These are phyloP conservation scores for Volvariella volvacea DNA, from an alignment of 1,284 basidiomycete genomes.

Conservation along the genomic window DNA sequence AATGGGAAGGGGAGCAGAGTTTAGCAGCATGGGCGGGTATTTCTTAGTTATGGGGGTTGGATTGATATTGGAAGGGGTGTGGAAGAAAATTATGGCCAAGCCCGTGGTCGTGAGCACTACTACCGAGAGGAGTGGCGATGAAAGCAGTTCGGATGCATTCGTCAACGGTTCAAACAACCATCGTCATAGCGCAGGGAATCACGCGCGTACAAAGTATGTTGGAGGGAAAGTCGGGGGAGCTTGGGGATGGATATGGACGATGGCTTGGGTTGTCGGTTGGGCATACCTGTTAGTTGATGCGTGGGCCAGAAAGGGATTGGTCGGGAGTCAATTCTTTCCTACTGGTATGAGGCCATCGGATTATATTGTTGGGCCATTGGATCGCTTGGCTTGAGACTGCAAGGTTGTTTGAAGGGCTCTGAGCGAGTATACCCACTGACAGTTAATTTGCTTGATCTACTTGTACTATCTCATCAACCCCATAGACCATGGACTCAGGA, in stretches of 20 bases:
- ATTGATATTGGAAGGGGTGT: slow-evolving; percentile 39
- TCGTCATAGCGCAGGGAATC: no score
- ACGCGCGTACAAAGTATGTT: slow-evolving; percentile 17
- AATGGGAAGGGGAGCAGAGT: slow-evolving; percentile 47
- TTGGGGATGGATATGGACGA: slow-evolving; percentile 43
- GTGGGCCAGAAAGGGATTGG: slow-evolving; percentile 42
- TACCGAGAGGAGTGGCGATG: no score
- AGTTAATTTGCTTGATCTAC: no score
- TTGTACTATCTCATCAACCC: no score
- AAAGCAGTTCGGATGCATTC: no score
- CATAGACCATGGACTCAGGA: no score
- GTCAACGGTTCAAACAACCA: no score
- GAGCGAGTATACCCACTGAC: no score
- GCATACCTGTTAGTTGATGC: slow-evolving; percentile 42
- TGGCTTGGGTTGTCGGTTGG: slow-evolving; percentile 37
- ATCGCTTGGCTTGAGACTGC: no score
- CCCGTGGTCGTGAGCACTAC: no score
- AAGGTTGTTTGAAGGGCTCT: no score
- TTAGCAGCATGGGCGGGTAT: slow-evolving; percentile 37
- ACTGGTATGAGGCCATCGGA: slow-evolving; percentile 23
- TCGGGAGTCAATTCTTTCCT: slow-evolving; percentile 31
- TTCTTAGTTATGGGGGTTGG: slow-evolving; percentile 54
- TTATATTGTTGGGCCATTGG: slow-evolving; percentile 13
- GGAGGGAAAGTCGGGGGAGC: slow-evolving; percentile 38
- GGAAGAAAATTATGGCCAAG: slow-evolving; percentile 19